Evolutionary conservation across 768 basidiomycete species (phyloP), one percentile per base, ranked within the genome.

Genomic region (Boletus tylopilopsis): DNA sequence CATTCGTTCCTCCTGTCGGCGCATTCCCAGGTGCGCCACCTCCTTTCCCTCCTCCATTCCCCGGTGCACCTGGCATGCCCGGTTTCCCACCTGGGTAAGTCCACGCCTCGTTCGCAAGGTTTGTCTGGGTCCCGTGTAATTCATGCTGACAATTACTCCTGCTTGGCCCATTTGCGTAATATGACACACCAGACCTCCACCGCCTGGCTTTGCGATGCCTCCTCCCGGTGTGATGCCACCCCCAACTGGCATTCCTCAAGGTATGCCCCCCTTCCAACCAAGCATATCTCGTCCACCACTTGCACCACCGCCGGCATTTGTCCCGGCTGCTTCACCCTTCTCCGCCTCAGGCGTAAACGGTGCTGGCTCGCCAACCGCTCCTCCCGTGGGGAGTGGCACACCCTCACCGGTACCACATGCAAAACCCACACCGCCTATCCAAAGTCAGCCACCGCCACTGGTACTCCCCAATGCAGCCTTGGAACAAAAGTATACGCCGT

Each of bases 401-500:
- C 60, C 64, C 15, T 60, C 62, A 22, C 51, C 53, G 16, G 39
- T 18, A 2, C 51, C 45, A 9, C 53, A 50, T 4, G n/a, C 19
- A 32, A 51, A 39, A 25, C 46, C 25, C 1, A 18, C 27, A 9
- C 58, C 57, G 19, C 58, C 67, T 37, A 53, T 27, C 54, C 67
- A 55, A 43, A 57, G 35, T 53, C 68, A 45, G 44, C 62, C 49
- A 6, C 64, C 56, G 42, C 62, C 43, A 29, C 65, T 76, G 23
- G 68, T 57, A 18, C 68, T 88, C 33, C 87, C 87, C 1, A 76
- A 82, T 58, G 74, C 78, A 9, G 68, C 74, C 5, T 66, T 81
- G 33, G 71, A 75, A 18, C 87, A 90, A 70, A 81, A 76, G 13
- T 85, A 87, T 59, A 79, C 85, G 12, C 74, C 80, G 2, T 81